Conservation (phyloP, 306 rosid species). For the Clitoria ternatea region DNA sequence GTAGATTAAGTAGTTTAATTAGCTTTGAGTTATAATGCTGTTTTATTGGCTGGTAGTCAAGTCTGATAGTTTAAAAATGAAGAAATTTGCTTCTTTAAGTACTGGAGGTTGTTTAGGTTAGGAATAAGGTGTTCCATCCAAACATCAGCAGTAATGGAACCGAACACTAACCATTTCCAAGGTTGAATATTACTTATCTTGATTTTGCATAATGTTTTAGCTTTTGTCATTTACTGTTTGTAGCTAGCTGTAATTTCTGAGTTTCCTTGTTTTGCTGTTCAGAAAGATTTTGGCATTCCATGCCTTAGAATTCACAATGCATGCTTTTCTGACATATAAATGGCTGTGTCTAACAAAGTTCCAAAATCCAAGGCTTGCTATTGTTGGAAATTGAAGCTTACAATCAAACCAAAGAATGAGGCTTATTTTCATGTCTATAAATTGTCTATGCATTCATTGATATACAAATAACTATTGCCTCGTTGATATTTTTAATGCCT, state of each 20-base stretch:
- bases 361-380: neutral
- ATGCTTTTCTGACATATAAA: neutral
- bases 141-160: conserved; percentile 86
- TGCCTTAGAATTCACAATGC: neutral
- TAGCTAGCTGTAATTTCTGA: neutral
- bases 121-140: conserved; percentile 96
- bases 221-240: neutral
- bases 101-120: conserved; percentile 80
- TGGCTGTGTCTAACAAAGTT: neutral
- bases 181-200: conserved; percentile 38
- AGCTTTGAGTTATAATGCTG: neutral
- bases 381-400: conserved; percentile 5
- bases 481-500: neutral
- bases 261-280: neutral
- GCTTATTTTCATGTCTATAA: neutral
- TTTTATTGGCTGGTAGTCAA: neutral
- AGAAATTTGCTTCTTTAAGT: neutral
- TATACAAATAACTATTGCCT: neutral
- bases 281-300: neutral
- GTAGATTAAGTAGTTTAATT: neutral
- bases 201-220: neutral
- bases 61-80: neutral
- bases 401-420: neutral
- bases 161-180: conserved; percentile 83
- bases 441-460: neutral